phyloP scores from a whole-genome alignment of 177 flowering plant genomes.

The Vitis hybrid region DNA sequence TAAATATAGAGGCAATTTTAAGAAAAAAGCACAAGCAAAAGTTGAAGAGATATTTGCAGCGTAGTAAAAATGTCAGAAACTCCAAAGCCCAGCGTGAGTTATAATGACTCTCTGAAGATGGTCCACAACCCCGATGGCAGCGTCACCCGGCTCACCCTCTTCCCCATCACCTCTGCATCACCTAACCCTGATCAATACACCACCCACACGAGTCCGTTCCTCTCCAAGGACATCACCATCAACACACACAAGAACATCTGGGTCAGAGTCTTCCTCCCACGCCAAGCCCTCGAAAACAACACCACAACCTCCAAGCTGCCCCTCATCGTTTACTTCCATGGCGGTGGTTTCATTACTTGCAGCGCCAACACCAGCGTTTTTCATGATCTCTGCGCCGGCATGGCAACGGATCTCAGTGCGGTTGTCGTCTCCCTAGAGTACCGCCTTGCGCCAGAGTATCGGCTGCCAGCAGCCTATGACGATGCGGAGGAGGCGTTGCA shows the following conservation, averaged over 20 bases:
- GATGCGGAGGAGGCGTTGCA: conserved; percentile 27
- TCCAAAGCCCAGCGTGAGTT: conserved; percentile 9
- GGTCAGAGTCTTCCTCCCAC: conserved; percentile 45
- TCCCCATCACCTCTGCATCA: conserved; percentile 20
- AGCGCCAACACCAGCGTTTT: conserved; percentile 9
- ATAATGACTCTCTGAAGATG: conserved; percentile 26
- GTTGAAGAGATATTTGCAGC: no score
- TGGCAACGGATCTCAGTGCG: conserved; percentile 7
- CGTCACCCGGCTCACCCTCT: conserved; percentile 11
- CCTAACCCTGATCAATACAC: background rate
- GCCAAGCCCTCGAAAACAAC: conserved; percentile 6
- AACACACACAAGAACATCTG: conserved; percentile 31
- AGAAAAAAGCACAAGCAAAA: no score
- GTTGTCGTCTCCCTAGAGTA: conserved; percentile 13
- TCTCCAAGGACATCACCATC: conserved; percentile 39
- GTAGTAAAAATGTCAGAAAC: conserved; percentile 1
- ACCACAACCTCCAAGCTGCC: conserved; percentile 31
- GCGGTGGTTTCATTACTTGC: conserved; percentile 33
- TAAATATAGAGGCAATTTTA: no score
- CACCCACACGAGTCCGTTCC: conserved; percentile 7
- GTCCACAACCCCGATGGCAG: conserved; percentile 40
- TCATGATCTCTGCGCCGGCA: conserved; percentile 17
- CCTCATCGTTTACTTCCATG: conserved; percentile 38
- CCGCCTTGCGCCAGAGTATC: conserved; percentile 31
- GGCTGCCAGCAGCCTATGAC: conserved; percentile 40